These are phyloP conservation scores for Atalantia buxifolia DNA, from an alignment of 345 rosid species.

Conservation along the genomic window DNA sequence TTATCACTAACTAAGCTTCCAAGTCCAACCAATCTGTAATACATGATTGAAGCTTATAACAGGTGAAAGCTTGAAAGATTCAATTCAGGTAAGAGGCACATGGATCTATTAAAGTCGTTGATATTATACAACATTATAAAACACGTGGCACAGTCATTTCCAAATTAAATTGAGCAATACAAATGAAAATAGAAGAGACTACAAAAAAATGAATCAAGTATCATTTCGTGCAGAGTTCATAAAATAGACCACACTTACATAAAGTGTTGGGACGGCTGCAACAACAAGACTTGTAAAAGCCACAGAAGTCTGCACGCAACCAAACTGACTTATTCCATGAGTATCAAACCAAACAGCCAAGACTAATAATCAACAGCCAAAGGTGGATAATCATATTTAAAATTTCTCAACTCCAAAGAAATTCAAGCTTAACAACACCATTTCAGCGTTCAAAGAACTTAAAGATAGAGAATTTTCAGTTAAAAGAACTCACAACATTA, in stretches of 20 bases:
- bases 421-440: background rate
- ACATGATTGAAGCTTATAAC: too few relatives aligned
- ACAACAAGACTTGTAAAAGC: constrained; percentile 77
- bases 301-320: constrained; percentile 63
- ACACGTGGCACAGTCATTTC: background rate
- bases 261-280: constrained; percentile 76
- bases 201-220: background rate
- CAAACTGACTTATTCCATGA: constrained; percentile 14
- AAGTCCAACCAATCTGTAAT: background rate
- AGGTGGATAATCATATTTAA: background rate
- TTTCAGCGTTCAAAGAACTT: background rate
- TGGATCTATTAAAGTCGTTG: background rate
- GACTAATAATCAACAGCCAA: background rate
- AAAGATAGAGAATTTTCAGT: background rate
- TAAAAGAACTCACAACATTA: background rate
- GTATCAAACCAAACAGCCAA: background rate
- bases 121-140: background rate
- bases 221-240: background rate
- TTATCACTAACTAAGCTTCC: background rate
- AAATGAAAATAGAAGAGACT: background rate
- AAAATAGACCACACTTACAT: constrained; percentile 43
- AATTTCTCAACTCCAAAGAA: background rate
- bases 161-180: background rate
- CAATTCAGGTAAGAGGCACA: background rate
- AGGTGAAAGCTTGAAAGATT: background rate